A percentile compares a stretch with the other conserved stretches of the same genome.
Conservation (phyloP, 2,329 filamentous ascomycete genomes). For the Paraconiothyrium brasiliense region DNA sequence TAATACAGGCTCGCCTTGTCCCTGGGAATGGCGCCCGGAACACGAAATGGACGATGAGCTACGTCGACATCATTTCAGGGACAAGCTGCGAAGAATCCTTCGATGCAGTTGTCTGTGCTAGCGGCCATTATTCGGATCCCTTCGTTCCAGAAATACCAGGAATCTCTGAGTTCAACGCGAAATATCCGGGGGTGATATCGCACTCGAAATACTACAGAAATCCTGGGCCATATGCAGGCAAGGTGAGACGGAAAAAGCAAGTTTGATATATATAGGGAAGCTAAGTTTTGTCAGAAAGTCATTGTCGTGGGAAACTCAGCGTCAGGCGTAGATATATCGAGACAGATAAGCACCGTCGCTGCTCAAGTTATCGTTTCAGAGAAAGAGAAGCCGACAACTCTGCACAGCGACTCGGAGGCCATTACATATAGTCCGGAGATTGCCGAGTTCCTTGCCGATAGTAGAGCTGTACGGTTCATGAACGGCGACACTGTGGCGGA, state of each 20-base stretch:
- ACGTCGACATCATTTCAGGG: background rate
- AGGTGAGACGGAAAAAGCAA: slow-evolving; percentile 23
- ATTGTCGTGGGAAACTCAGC: slow-evolving; percentile 82
- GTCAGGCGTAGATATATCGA: slow-evolving; percentile 80
- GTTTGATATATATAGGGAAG: background rate
- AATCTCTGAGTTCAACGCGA: slow-evolving; percentile 44
- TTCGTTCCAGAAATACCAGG: slow-evolving; percentile 51
- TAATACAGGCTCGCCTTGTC: background rate
- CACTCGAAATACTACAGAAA: slow-evolving; percentile 77
- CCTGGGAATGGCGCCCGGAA: background rate
- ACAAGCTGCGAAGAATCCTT: slow-evolving; percentile 58
- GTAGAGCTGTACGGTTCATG: slow-evolving; percentile 70
- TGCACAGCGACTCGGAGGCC: slow-evolving; percentile 65
- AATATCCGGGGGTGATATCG: slow-evolving; percentile 45
- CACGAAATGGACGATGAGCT: background rate
- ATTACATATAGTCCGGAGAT: slow-evolving; percentile 62
- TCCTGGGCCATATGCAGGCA: slow-evolving; percentile 66
- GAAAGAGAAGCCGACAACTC: slow-evolving; percentile 55
- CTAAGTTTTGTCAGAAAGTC: slow-evolving; percentile 66
- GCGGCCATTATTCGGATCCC: slow-evolving; percentile 52
- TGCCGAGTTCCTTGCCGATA: slow-evolving; percentile 61
- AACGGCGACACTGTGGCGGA: slow-evolving; percentile 70
- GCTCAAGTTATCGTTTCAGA: slow-evolving; percentile 67
- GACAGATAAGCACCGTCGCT: slow-evolving; percentile 71
- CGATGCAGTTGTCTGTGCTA: slow-evolving; percentile 53